Evolutionary conservation across 495 filamentous ascomycete species (phyloP), one percentile per base, ranked within the genome.

Genomic region (Amniculicola lignicola): DNA sequence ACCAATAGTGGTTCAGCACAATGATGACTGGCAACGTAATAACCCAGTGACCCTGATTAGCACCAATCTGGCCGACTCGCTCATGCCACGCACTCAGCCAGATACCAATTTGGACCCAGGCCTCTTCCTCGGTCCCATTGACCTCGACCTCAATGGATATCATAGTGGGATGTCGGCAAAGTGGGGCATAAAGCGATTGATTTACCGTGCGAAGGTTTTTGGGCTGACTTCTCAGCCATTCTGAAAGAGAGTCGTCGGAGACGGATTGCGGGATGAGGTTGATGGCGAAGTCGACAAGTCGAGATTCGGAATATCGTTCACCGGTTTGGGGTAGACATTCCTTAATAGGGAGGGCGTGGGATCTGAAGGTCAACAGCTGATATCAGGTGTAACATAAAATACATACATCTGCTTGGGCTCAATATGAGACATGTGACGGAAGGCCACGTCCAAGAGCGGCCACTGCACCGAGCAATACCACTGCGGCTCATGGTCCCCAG

Each of bases 401-500:
- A 43, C 45, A 28, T 57, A n/a, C n/a, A n/a, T n/a, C n/a, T n/a
- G n/a, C n/a, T n/a, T n/a, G n/a, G n/a, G n/a, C n/a, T n/a, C n/a
- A n/a, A n/a, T n/a, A n/a, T n/a, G n/a, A n/a, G n/a, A 57, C 45
- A 57, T 25, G 29, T 38, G 28, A 39, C 41, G 52, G 52, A 56
- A 56, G 39, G 43, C 31, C 40, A 46, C 27, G 40, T 56, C 31
- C n/a, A 56, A 56, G 4, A 56, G 16, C 31, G 52, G 41, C 52
- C 27, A 56, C 52, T 47, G 43, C 40, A 46, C 55, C 27, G 55
- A 46, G 55, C 48, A 59, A 47, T 45, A 52, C 38, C 55, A 52
- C 25, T 52, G 55, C 28, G 47, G 15, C 47, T 52, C 46, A 52
- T 46, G 55, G 39, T 46, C n/a, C 38, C 47, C 40, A 19, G 55